Evolutionary conservation across 1,139 yeast genomes (phyloP), one percentile per base, ranked within the genome.

Genomic region (Trichomonascaceae sp.): DNA sequence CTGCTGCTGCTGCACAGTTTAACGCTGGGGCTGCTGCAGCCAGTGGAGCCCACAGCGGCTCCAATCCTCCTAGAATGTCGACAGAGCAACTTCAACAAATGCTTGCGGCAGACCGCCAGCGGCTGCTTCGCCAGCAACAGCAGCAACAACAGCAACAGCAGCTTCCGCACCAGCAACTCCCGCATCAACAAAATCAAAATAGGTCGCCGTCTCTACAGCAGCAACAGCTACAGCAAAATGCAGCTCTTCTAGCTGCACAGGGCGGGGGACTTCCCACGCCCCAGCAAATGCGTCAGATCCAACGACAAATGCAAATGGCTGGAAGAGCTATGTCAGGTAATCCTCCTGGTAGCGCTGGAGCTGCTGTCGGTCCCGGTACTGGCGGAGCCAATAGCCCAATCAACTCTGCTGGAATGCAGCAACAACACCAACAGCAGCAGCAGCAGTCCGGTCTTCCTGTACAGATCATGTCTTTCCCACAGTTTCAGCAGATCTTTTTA

Each of bases 51-150:
- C n/a, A n/a, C n/a, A n/a, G n/a, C n/a, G n/a, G n/a, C 23, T 16
- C 32, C 13, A 51, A 30, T 51, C 48, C 33, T 41, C 47, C 42
- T 46, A 48, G 43, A 13, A 32, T 43, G 37, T 38, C 45, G 17
- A 33, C 40, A 26, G 43, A 36, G 37, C 43, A 9, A 35, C 35
- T 33, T 35, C 47, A 29, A 45, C 46, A 34, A 20, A 42, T 39
- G 39, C 41, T 26, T 33, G 37, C 29, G 38, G 32, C 40, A 25
- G 43, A 40, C 27, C 38, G 36, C 20, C 44, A 37, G 26, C 37
- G 40, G n/a, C 40, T 31, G 29, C 31, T 42, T 16, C 28, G 42
- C 18, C 48, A 39, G 22, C 45, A 36, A 26, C 52, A 44, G 26
- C 33, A 37, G 31, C 23, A 20, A 11, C 9, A 6, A 20, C 6